These are phyloP conservation scores for Calonectria hawksworthii DNA, from an alignment of 2,329 filamentous ascomycete genomes.

Conservation along the genomic window DNA sequence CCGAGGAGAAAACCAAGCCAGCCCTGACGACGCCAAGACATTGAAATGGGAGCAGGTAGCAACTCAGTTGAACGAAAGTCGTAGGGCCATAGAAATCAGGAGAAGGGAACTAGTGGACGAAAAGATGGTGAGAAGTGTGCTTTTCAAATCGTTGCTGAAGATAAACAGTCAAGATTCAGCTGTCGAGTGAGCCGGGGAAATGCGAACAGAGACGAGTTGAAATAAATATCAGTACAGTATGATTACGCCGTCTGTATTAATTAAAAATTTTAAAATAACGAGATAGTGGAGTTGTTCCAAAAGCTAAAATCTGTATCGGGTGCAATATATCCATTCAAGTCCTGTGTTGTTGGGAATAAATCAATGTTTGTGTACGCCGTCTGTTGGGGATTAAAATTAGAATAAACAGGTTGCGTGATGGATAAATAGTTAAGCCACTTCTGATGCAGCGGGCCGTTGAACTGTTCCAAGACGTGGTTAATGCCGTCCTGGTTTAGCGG, in stretches of 20 bases:
- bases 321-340: not conserved
- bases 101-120: not conserved
- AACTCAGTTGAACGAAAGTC: not conserved
- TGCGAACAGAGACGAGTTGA: not conserved
- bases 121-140: not conserved
- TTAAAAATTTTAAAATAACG: not conserved
- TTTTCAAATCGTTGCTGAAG: not conserved
- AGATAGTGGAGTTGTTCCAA: not conserved
- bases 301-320: not conserved
- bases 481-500: not conserved
- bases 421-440: not conserved
- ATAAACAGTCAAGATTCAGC: not conserved
- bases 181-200: not conserved
- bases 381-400: not conserved
- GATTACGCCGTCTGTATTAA: not conserved
- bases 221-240: not conserved
- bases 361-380: not conserved
- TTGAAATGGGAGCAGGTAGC: not conserved
- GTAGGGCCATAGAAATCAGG: not conserved
- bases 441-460: not conserved
- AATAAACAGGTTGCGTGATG: not conserved
- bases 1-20: not conserved
- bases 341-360: not conserved
- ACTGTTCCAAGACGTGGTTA: not conserved
- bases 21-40: not conserved